These are phyloP conservation scores for Viridothelium virens DNA, from an alignment of 495 filamentous ascomycete genomes.

Conservation along the genomic window DNA sequence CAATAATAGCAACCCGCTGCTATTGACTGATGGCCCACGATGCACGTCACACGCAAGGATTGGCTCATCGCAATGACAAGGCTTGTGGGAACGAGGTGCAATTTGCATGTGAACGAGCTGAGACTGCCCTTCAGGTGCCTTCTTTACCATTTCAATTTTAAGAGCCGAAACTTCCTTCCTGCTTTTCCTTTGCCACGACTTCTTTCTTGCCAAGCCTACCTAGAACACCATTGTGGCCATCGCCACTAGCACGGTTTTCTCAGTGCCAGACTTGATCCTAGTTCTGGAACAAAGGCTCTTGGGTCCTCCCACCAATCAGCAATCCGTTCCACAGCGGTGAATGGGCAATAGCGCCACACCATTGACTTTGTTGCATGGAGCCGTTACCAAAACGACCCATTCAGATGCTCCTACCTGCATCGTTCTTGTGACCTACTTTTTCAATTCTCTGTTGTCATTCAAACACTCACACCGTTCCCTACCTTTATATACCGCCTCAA, in stretches of 20 bases:
- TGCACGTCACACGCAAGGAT: constrained; percentile 1
- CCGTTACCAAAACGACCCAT: background rate
- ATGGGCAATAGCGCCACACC: constrained; percentile 10
- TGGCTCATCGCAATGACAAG: background rate
- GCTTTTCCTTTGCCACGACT: background rate
- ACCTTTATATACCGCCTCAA: background rate
- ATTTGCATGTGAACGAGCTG: constrained; percentile 5
- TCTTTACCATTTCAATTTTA: background rate
- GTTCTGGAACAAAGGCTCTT: constrained; percentile 4
- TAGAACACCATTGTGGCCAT: background rate
- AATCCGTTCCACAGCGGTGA: background rate
- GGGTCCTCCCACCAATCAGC: constrained; percentile 1
- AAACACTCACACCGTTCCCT: background rate
- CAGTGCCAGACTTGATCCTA: background rate
- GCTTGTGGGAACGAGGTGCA: background rate
- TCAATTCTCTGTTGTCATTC: background rate
- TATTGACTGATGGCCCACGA: background rate
- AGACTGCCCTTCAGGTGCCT: background rate
- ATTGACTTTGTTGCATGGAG: background rate
- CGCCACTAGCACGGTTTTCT: background rate
- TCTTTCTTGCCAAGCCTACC: background rate
- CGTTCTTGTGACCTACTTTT: background rate
- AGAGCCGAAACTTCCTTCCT: background rate
- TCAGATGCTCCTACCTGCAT: background rate
- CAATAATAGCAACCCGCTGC: background rate